Evolutionary conservation across 768 basidiomycete species (phyloP).

Genomic region (Tremella mesenterica): DNA sequence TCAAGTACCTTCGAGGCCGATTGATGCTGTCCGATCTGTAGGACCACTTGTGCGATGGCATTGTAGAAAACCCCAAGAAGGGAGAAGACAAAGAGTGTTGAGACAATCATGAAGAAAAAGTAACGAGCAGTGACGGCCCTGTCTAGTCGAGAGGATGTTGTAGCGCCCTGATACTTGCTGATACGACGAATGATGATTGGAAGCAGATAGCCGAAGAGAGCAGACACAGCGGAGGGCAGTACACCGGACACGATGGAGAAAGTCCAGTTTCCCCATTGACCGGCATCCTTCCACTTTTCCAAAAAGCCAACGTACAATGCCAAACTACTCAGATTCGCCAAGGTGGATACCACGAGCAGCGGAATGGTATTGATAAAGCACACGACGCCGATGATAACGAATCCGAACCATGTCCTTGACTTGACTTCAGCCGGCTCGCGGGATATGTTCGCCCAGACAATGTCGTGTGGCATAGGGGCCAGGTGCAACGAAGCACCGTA

Average conservation of each 20-base stretch:
- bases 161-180: constrained; percentile 59
- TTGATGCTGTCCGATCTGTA: constrained; percentile 50
- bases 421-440: constrained; percentile 59
- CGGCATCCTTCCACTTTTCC: constrained; percentile 58
- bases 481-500: constrained; percentile 40
- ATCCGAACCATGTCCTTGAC: constrained; percentile 65
- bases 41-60: constrained; percentile 46
- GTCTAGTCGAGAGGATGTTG: constrained; percentile 71
- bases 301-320: constrained; percentile 64
- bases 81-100: constrained; percentile 88
- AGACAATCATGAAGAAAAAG: constrained; percentile 86
- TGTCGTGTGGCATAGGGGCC: constrained; percentile 44
- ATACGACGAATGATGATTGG: constrained; percentile 86
- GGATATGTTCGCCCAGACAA: constrained; percentile 80
- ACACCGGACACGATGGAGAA: constrained; percentile 89
- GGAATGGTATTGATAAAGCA: constrained; percentile 95
- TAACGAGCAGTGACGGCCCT: constrained; percentile 87
- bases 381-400: constrained; percentile 62
- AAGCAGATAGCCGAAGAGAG: constrained; percentile 79
- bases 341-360: constrained; percentile 74
- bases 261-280: constrained; percentile 48
- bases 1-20: constrained; percentile 50
- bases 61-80: constrained; percentile 77
- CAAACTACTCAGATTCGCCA: constrained; percentile 80
- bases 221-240: constrained; percentile 78